phyloP scores from a whole-genome alignment of 2,329 filamentous ascomycete species.

The Trichoderma hamatum region DNA sequence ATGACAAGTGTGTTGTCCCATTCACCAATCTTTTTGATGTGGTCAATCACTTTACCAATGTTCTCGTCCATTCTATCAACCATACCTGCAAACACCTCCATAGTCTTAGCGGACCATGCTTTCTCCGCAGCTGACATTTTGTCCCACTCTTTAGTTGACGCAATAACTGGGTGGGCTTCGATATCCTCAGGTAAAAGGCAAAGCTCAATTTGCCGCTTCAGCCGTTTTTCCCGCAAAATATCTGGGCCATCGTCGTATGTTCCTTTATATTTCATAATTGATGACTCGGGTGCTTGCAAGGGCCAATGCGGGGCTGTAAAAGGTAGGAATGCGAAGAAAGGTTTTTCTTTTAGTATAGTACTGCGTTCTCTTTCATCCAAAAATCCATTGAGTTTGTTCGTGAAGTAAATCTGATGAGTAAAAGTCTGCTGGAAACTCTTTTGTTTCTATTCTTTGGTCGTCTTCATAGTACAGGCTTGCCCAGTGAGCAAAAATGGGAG shows the following conservation, averaged over 20 bases:
- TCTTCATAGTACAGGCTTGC: constrained; percentile 21
- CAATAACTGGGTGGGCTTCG: constrained; percentile 52
- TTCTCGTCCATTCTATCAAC: constrained; percentile 64
- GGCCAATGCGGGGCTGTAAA: constrained; percentile 68
- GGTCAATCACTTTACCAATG: constrained; percentile 60
- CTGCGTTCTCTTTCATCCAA: constrained; percentile 32
- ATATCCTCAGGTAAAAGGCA: constrained; percentile 57
- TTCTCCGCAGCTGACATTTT: constrained; percentile 51
- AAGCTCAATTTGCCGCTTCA: constrained; percentile 58
- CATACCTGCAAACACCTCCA: constrained; percentile 67
- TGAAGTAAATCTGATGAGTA: constrained; percentile 16
- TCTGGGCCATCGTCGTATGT: constrained; percentile 65
- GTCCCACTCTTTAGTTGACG: constrained; percentile 51
- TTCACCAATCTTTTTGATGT: constrained; percentile 59
- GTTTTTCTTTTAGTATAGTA: constrained; percentile 39
- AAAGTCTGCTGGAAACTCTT: constrained; percentile 13
- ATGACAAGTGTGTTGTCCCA: constrained; percentile 58
- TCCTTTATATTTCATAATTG: constrained; percentile 59
- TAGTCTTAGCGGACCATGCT: constrained; percentile 53
- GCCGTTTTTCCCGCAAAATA: constrained; percentile 54
- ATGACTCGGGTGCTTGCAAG: constrained; percentile 59
- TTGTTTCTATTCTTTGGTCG: constrained; percentile 11
- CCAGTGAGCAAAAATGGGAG: constrained; percentile 16
- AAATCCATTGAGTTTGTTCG: neutral
- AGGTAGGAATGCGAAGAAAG: constrained; percentile 63